Conservation (phyloP, 768 basidiomycete genomes). For the Auricularia auricula-judae region DNA sequence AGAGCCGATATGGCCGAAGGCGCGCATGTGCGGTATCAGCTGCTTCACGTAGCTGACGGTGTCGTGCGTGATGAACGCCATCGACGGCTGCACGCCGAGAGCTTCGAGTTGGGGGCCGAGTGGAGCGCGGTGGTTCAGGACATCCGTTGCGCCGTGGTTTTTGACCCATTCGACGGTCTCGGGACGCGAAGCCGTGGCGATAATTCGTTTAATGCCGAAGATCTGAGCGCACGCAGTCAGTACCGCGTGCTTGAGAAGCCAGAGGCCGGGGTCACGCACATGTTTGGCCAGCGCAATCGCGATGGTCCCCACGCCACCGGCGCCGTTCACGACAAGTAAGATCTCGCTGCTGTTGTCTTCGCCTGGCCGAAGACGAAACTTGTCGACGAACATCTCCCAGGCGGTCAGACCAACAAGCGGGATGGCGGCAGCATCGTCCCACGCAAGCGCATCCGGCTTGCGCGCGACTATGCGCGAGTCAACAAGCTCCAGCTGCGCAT, state of each 20-base stretch:
- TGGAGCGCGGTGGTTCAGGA: slow-evolving; percentile 4
- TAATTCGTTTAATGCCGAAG: slow-evolving; percentile 3
- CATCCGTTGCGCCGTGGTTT: slow-evolving; percentile 3
- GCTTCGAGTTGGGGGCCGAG: slow-evolving; percentile 2
- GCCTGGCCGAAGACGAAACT: neutral
- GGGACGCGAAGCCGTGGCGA: slow-evolving; percentile 5
- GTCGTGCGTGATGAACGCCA: slow-evolving; percentile 2
- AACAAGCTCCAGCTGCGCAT: slow-evolving; percentile 5
- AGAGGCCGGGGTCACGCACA: neutral
- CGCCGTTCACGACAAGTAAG: neutral
- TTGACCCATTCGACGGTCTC: slow-evolving; percentile 3
- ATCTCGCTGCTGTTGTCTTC: neutral
- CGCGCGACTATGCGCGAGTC: slow-evolving; percentile 2
- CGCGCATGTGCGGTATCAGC: neutral
- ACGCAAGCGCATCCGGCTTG: neutral
- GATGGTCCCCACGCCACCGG: neutral
- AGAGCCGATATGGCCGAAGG: slow-evolving; percentile 2
- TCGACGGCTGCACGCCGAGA: neutral
- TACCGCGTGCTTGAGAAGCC: neutral
- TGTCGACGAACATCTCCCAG: slow-evolving; percentile 9
- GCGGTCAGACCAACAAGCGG: slow-evolving; percentile 7
- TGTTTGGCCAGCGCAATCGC: neutral
- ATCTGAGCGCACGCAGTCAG: neutral
- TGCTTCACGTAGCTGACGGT: neutral
- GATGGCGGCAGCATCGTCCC: slow-evolving; percentile 7